Percentiles rank a stretch among this genome's conserved stretches.
These are phyloP conservation scores for Fragaria ananassa DNA, from an alignment of 306 rosid species.

Conservation along the genomic window DNA sequence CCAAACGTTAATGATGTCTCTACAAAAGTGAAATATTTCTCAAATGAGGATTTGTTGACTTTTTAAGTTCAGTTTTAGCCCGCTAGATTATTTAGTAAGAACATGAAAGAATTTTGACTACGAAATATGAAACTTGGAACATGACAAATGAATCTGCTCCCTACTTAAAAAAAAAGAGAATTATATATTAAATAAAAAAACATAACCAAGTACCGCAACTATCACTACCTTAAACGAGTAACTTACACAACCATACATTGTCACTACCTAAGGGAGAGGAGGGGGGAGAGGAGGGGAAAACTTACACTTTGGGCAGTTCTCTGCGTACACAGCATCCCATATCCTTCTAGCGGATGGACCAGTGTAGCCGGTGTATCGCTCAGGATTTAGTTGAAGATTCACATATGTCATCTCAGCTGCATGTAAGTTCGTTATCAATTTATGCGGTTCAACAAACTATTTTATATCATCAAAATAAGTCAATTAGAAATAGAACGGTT, in stretches of 20 bases:
- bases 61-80: background rate
- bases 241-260: background rate
- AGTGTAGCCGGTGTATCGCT: conserved; percentile 85
- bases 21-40: background rate
- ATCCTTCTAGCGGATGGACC: conserved; percentile 96
- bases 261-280: background rate
- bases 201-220: background rate
- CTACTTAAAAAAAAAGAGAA: background rate
- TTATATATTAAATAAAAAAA: background rate
- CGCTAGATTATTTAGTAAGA: background rate
- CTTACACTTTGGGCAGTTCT: conserved; percentile 97
- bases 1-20: background rate
- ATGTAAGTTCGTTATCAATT: conserved; percentile 16
- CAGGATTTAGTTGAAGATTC: conserved; percentile 90
- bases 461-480: conserved; percentile 5
- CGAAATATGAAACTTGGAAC: background rate
- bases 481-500: background rate
- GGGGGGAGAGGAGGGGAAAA: background rate
- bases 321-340: conserved; percentile 89
- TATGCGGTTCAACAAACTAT: conserved; percentile 10
- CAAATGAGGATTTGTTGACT: background rate
- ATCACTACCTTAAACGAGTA: background rate
- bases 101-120: background rate
- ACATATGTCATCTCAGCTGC: conserved; percentile 95
- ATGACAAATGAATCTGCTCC: background rate